Percentiles rank a stretch among this genome's conserved stretches.
These are phyloP conservation scores for Alternaria triticimaculans DNA, from an alignment of 2,329 filamentous ascomycete species.

Conservation along the genomic window DNA sequence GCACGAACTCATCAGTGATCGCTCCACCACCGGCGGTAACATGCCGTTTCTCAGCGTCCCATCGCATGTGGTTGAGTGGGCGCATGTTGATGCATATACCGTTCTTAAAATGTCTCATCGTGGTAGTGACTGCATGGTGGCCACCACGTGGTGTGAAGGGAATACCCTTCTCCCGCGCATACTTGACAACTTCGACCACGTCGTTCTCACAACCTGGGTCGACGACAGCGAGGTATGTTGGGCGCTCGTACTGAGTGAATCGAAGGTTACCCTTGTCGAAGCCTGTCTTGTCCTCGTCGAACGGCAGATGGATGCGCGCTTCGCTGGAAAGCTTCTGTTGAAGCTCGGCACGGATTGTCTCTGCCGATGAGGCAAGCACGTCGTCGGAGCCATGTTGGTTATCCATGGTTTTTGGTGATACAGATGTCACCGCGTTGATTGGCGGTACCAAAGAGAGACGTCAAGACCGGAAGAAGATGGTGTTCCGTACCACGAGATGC, in stretches of 20 bases:
- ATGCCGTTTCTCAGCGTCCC: not conserved
- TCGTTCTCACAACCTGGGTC: slow-evolving; percentile 3
- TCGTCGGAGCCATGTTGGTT: not conserved
- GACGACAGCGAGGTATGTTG: slow-evolving; percentile 7
- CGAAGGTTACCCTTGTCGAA: slow-evolving; percentile 6
- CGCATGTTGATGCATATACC: slow-evolving; percentile 12
- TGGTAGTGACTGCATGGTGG: slow-evolving; percentile 9
- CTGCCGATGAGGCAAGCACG: not conserved
- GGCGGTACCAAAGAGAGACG: not conserved
- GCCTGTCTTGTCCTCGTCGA: not conserved
- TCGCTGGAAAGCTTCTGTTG: slow-evolving; percentile 1
- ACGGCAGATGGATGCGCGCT: not conserved
- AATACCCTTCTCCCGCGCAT: slow-evolving; percentile 7
- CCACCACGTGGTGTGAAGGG: slow-evolving; percentile 9
- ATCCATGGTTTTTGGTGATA: not conserved
- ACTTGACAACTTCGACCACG: slow-evolving; percentile 3
- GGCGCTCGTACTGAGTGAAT: slow-evolving; percentile 11
- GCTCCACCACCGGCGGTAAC: not conserved
- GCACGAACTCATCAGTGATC: slow-evolving; percentile 8
- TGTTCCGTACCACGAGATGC: not conserved
- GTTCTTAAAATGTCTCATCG: slow-evolving; percentile 4
- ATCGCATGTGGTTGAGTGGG: slow-evolving; percentile 8
- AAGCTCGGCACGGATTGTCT: slow-evolving; percentile 7
- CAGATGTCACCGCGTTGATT: not conserved
- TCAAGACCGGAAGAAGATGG: not conserved